Evolutionary conservation across 2,329 filamentous ascomycete species (phyloP).

Genomic region (Colletotrichum sp.): DNA sequence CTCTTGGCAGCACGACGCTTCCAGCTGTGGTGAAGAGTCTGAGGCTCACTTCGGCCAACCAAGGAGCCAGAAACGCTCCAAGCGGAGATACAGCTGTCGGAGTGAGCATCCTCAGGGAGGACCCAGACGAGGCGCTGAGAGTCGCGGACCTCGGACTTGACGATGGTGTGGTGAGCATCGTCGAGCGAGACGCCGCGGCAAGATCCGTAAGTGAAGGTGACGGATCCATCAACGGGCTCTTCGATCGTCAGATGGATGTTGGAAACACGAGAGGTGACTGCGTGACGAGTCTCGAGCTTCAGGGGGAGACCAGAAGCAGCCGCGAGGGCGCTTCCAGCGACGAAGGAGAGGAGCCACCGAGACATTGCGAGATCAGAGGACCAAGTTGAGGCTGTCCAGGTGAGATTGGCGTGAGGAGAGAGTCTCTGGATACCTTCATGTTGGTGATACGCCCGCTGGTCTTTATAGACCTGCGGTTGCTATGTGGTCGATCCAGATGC

Average conservation of each 20-base stretch:
- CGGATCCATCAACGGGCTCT: constrained; percentile 19
- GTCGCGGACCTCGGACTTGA: constrained; percentile 19
- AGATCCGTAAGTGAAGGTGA: constrained; percentile 28
- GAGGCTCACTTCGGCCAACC: constrained; percentile 39
- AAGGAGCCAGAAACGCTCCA: constrained; percentile 36
- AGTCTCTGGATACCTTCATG: not conserved
- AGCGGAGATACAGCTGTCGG: constrained; percentile 44
- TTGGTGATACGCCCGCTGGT: not conserved
- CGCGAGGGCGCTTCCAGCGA: constrained; percentile 16
- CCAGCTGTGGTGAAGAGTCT: constrained; percentile 32
- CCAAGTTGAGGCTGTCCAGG: not conserved
- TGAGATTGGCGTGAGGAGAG: not conserved
- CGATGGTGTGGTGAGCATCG: constrained; percentile 25
- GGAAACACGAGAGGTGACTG: constrained; percentile 37
- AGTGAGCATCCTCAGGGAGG: constrained; percentile 24
- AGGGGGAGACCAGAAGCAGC: constrained; percentile 28
- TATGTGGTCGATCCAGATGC: not conserved
- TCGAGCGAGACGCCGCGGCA: constrained; percentile 18
- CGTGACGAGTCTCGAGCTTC: constrained; percentile 38
- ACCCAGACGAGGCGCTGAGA: constrained; percentile 29
- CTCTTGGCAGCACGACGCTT: constrained; percentile 25
- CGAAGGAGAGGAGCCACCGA: constrained; percentile 18
- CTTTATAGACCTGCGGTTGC: constrained; percentile 1
- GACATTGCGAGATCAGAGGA: constrained; percentile 8
- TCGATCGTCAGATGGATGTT: constrained; percentile 31